Percentiles rank a stretch among this genome's conserved stretches.
Evolutionary conservation across 2,329 filamentous ascomycete species (phyloP).

Genomic region (Tolypocladium guangdongense): DNA sequence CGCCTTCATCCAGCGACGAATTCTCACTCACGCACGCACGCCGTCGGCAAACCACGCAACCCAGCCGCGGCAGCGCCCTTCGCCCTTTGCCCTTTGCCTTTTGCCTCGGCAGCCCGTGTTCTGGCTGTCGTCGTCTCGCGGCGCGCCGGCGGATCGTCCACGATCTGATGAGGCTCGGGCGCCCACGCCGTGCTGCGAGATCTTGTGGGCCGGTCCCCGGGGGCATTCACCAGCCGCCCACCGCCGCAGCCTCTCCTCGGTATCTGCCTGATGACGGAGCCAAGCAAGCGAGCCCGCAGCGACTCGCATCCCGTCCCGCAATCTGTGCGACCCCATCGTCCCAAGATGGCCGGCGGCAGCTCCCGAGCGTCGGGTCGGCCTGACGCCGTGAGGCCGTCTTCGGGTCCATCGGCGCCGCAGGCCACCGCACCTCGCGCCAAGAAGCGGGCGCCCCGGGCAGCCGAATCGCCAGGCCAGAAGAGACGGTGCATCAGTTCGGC

Average conservation of each 20-base stretch:
- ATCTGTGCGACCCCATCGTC: background rate
- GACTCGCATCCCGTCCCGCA: background rate
- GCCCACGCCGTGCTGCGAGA: conserved; percentile 1
- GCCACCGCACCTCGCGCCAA: conserved; percentile 16
- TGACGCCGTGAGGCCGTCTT: background rate
- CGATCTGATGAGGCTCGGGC: conserved; percentile 3
- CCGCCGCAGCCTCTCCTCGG: background rate
- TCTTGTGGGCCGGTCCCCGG: conserved; percentile 2
- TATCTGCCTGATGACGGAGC: background rate
- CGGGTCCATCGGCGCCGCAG: background rate
- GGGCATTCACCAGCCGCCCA: background rate
- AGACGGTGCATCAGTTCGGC: conserved; percentile 75
- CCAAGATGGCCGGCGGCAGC: conserved; percentile 1
- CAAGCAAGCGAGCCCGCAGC: background rate
- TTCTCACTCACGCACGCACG: background rate
- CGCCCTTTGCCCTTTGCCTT: background rate
- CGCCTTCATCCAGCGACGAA: background rate
- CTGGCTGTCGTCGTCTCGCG: background rate
- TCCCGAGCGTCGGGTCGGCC: background rate
- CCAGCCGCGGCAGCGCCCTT: too few relatives aligned
- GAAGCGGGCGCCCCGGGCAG: conserved; percentile 40
- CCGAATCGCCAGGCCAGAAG: conserved; percentile 45
- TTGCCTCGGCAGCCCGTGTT: background rate
- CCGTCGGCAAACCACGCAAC: background rate
- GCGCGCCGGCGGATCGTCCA: background rate